These are phyloP conservation scores for Phytopythium aichiense DNA, from an alignment of 352 stramenopile genomes.

Conservation along the genomic window DNA sequence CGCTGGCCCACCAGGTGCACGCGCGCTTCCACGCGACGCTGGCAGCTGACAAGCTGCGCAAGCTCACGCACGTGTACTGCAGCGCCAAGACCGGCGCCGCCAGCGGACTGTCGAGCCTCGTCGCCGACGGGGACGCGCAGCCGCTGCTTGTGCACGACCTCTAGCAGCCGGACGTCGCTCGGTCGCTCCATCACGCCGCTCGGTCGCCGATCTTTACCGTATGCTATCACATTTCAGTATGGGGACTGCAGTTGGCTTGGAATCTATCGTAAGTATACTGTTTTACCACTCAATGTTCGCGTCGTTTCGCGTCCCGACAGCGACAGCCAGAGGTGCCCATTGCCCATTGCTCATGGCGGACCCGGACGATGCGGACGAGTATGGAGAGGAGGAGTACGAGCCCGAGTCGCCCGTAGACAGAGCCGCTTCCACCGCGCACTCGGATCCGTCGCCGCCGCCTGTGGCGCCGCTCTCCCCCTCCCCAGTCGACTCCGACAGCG, in stretches of 20 bases:
- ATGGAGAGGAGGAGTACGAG: slow-evolving; percentile 31
- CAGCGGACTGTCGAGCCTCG: background rate
- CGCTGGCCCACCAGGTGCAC: slow-evolving; percentile 26
- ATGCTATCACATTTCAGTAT: background rate
- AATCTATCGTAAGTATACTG: background rate
- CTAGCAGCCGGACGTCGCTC: background rate
- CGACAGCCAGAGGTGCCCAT: no score
- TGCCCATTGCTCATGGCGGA: background rate
- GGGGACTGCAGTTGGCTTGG: background rate
- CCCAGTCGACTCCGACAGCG: background rate
- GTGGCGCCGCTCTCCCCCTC: background rate
- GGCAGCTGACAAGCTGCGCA: slow-evolving; percentile 36
- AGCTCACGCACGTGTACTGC: slow-evolving; percentile 61
- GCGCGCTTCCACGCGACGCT: slow-evolving; percentile 40
- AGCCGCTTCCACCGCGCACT: background rate
- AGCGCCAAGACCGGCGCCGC: slow-evolving; percentile 29
- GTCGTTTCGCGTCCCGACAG: background rate
- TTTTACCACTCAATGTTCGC: background rate
- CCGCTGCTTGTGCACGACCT: slow-evolving; percentile 7
- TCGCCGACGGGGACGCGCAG: slow-evolving; percentile 6
- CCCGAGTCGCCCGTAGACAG: slow-evolving; percentile 15
- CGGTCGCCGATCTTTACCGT: background rate
- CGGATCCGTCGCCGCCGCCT: background rate
- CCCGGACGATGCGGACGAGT: slow-evolving; percentile 14
- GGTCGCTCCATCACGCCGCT: background rate